These are phyloP conservation scores for Fusarium abutilonis DNA, from an alignment of 2,329 filamentous ascomycete genomes.

Conservation along the genomic window DNA sequence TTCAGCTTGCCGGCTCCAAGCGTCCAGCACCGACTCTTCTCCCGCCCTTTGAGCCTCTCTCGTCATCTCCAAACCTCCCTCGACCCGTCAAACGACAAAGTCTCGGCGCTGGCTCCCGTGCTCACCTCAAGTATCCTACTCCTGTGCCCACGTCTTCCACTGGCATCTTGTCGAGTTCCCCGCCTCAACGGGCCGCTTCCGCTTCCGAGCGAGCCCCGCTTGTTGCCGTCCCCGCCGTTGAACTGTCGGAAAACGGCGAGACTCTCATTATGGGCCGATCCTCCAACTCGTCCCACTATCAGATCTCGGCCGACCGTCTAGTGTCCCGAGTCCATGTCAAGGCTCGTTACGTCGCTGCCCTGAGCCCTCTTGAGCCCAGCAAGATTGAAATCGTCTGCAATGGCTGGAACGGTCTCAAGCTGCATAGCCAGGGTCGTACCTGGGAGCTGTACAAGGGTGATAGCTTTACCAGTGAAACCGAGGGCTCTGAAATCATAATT, in stretches of 20 bases:
- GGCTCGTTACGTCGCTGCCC: conserved; percentile 80
- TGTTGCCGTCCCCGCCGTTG: conserved; percentile 81
- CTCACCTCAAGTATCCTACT: conserved; percentile 82
- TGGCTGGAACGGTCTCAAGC: conserved; percentile 94
- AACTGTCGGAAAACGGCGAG: conserved; percentile 84
- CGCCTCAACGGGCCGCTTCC: conserved; percentile 68
- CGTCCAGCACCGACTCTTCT: conserved; percentile 74
- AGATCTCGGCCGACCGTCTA: conserved; percentile 89
- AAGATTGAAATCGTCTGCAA: conserved; percentile 89
- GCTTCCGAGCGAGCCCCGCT: conserved; percentile 84
- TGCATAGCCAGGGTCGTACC: conserved; percentile 89
- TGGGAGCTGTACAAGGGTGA: conserved; percentile 90
- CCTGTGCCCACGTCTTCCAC: conserved; percentile 94
- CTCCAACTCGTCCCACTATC: conserved; percentile 94
- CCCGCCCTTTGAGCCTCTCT: conserved; percentile 80
- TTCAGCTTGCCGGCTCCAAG: conserved; percentile 61
- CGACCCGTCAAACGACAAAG: conserved; percentile 75
- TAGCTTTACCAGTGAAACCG: conserved; percentile 88
- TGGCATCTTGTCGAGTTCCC: conserved; percentile 87
- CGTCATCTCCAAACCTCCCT: conserved; percentile 79
- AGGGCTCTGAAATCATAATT: conserved; percentile 89
- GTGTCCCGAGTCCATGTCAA: conserved; percentile 95
- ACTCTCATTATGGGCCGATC: conserved; percentile 88
- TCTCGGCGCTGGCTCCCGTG: conserved; percentile 48
- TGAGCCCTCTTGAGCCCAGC: conserved; percentile 73